phyloP scores from a whole-genome alignment of 495 filamentous ascomycete genomes.

The Niebla homalea region DNA sequence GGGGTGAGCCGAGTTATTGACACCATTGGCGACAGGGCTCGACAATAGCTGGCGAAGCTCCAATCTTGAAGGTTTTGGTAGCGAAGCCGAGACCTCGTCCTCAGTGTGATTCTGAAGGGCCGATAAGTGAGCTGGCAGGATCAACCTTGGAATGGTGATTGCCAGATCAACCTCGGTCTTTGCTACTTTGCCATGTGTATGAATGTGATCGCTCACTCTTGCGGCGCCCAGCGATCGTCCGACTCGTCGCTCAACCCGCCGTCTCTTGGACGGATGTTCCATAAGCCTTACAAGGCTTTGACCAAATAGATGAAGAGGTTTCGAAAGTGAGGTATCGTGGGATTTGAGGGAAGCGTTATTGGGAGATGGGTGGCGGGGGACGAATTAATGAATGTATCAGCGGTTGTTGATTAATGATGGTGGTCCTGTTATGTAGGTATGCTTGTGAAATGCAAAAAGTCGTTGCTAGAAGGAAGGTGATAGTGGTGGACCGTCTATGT shows the following conservation, averaged over 20 bases:
- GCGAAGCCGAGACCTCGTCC: neutral
- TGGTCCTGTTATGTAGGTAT: neutral
- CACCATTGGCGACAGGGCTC: neutral
- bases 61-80: neutral
- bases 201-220: neutral
- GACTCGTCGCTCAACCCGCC: slow-evolving; percentile 7
- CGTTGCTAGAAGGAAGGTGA: slow-evolving; percentile 4
- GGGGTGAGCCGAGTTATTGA: neutral
- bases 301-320: neutral
- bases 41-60: slow-evolving; percentile 2
- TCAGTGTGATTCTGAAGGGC: neutral
- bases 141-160: no score
- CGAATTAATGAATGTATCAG: neutral
- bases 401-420: neutral
- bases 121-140: no score
- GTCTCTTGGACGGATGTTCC: slow-evolving; percentile 17
- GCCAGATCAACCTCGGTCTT: neutral
- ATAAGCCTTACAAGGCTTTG: slow-evolving; percentile 4
- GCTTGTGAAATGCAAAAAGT: neutral
- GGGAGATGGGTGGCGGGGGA: neutral
- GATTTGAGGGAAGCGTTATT: neutral
- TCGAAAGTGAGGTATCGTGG: neutral
- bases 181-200: slow-evolving; percentile 4
- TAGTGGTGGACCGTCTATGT: slow-evolving; percentile 10
- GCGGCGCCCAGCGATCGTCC: neutral